Conservation (phyloP, 306 rosid species). For the Prunus kanzakura region DNA sequence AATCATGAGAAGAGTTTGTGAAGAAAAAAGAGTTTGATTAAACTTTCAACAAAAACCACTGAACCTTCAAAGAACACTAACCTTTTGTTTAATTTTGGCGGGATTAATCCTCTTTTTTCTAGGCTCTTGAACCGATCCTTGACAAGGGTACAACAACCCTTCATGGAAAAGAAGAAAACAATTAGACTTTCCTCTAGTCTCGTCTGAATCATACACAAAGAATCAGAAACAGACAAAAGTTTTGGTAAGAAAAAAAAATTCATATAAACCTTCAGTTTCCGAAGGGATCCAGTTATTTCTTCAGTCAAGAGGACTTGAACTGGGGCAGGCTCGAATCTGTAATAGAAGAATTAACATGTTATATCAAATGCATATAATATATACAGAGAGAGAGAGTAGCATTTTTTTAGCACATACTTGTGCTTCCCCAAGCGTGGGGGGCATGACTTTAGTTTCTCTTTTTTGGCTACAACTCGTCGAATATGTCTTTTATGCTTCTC, state of each 20-base stretch:
- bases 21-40: background rate
- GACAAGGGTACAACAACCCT: slow-evolving; percentile 84
- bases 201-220: background rate
- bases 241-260: background rate
- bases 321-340: slow-evolving; percentile 86
- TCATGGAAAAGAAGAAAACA: slow-evolving; percentile 18
- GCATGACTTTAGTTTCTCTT: slow-evolving; percentile 62
- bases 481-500: slow-evolving; percentile 58
- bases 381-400: background rate
- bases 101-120: slow-evolving; percentile 84
- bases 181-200: slow-evolving; percentile 7
- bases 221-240: background rate
- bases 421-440: slow-evolving; percentile 88
- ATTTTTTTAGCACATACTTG: slow-evolving; percentile 49
- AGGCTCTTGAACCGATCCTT: slow-evolving; percentile 86
- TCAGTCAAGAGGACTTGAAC: slow-evolving; percentile 83
- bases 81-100: slow-evolving; percentile 59
- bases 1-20: too few relatives aligned
- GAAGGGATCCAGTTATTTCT: slow-evolving; percentile 84
- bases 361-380: background rate
- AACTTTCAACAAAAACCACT: background rate
- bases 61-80: slow-evolving; percentile 24
- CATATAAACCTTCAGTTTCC: slow-evolving; percentile 67
- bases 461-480: slow-evolving; percentile 63
- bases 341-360: background rate